Percentiles rank a stretch among this genome's conserved stretches.
These are phyloP conservation scores for Phytophthora brassicae DNA, from an alignment of 352 stramenopile species.

Conservation along the genomic window DNA sequence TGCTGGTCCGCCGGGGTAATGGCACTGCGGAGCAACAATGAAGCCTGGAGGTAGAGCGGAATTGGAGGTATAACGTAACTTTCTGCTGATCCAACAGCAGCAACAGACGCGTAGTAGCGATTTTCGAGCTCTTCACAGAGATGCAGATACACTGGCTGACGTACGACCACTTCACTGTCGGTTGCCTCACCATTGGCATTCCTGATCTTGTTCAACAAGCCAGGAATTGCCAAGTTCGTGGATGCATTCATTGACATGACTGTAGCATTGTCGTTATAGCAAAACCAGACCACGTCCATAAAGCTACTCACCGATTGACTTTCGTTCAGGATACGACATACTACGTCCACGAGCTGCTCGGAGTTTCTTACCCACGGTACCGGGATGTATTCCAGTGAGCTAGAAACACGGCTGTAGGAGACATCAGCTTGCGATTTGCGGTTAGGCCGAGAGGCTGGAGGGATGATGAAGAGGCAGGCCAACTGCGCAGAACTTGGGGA, in stretches of 20 bases:
- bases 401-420: constrained; percentile 81
- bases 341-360: constrained; percentile 43
- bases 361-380: constrained; percentile 50
- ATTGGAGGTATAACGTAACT: constrained; percentile 2
- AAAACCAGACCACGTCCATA: constrained; percentile 78
- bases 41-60: constrained; percentile 58
- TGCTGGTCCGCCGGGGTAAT: constrained; percentile 58
- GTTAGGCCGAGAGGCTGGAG: constrained; percentile 75
- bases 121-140: constrained; percentile 63
- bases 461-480: constrained; percentile 68
- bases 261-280: constrained; percentile 66
- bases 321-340: constrained; percentile 58
- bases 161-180: constrained; percentile 26
- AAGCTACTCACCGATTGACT: constrained; percentile 63
- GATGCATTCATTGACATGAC: constrained; percentile 57
- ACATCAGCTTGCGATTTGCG: constrained; percentile 83
- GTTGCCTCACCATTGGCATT: constrained; percentile 22
- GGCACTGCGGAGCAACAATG: constrained; percentile 56
- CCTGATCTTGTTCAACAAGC: constrained; percentile 58
- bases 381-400: constrained; percentile 71
- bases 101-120: constrained; percentile 33
- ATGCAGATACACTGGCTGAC: constrained; percentile 60
- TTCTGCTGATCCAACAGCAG: neutral
- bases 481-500: constrained; percentile 75
- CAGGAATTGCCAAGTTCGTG: constrained; percentile 52